Evolutionary conservation across 129 eudicot genomes (phyloP).

Genomic region (Deinandra increscens): DNA sequence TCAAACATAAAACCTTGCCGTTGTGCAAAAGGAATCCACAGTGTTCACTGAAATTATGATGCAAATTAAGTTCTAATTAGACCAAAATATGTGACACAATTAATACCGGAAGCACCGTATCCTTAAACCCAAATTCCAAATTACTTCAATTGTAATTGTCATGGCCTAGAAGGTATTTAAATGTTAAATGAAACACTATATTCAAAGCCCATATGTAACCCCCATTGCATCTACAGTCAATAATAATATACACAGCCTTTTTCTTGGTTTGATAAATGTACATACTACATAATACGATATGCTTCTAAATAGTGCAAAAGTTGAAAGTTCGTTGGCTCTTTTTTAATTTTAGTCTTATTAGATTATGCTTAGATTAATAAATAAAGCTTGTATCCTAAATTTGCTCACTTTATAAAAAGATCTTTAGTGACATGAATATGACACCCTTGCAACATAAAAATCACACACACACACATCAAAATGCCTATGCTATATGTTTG

Average conservation of each 20-base stretch:
- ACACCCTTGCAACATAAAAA: slow-evolving; percentile 3
- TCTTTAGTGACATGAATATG: not conserved
- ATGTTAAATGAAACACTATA: not conserved
- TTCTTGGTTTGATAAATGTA: no score
- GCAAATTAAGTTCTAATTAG: no score
- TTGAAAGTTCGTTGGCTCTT: not conserved
- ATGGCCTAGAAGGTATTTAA: not conserved
- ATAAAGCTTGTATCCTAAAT: not conserved
- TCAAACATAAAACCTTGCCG: no score
- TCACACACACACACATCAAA: slow-evolving; percentile 3
- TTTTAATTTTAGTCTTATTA: not conserved
- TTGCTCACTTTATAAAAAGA: not conserved
- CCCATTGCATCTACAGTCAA: no score
- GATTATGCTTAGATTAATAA: not conserved
- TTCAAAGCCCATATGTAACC: not conserved
- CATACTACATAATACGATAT: no score
- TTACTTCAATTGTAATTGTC: not conserved
- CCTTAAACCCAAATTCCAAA: no score
- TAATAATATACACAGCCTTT: no score
- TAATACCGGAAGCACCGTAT: no score
- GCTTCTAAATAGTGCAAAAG: not conserved
- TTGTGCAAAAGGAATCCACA: no score
- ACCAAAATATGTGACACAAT: no score
- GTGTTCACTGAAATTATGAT: no score
- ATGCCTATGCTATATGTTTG: not conserved